Percentiles rank a stretch among this genome's conserved stretches.
Evolutionary conservation across 2,329 filamentous ascomycete genomes (phyloP).

Genomic region (Colletotrichum siamense): DNA sequence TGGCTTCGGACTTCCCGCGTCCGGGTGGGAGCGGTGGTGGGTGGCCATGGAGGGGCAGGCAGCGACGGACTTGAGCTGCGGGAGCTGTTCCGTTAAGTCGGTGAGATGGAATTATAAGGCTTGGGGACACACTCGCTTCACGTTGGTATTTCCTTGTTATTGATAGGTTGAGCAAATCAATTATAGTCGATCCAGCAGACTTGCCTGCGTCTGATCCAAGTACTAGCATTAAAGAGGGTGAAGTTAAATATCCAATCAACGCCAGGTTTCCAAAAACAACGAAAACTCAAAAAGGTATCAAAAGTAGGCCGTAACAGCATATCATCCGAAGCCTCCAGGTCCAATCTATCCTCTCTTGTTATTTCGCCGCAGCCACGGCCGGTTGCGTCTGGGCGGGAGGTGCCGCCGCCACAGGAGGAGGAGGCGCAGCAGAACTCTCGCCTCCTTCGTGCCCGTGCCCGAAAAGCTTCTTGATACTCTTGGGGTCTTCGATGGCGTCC

Average conservation of each 20-base stretch:
- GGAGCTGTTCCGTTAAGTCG: background rate
- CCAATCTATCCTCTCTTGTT: background rate
- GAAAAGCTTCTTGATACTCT: slow-evolving; percentile 44
- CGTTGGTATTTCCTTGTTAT: background rate
- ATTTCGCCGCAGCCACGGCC: background rate
- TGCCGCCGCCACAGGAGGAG: background rate
- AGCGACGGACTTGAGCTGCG: background rate
- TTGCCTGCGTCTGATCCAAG: background rate
- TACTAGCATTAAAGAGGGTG: background rate
- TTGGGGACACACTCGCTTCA: background rate
- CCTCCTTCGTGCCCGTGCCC: background rate
- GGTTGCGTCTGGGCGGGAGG: background rate
- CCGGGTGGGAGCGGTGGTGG: background rate
- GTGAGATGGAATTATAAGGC: background rate
- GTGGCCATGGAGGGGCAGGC: background rate
- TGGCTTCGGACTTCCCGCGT: slow-evolving; percentile 9
- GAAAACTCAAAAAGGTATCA: slow-evolving; percentile 3
- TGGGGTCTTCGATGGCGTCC: slow-evolving; percentile 57
- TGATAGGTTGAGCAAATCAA: background rate
- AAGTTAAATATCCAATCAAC: background rate
- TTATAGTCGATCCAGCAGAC: background rate
- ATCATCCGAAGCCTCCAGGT: background rate
- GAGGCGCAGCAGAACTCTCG: background rate
- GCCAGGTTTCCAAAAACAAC: background rate
- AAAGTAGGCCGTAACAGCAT: background rate